phyloP scores from a whole-genome alignment of 1,284 basidiomycete species.

The Nidula niveotomentosa region DNA sequence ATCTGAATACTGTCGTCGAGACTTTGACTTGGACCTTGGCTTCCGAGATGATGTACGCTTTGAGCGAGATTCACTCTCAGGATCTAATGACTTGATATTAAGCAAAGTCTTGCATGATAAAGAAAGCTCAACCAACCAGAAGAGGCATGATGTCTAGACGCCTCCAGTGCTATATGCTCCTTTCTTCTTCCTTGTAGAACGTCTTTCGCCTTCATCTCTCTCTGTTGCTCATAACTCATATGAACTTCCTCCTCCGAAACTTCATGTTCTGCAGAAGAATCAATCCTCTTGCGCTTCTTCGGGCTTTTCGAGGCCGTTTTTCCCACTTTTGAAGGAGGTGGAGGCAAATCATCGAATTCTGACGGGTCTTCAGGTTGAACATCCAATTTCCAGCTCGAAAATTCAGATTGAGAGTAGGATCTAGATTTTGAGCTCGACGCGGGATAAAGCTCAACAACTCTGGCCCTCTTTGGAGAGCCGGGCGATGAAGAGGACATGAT shows the following conservation, averaged over 20 bases:
- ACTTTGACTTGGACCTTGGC: slow-evolving; percentile 11
- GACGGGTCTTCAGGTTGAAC: background rate
- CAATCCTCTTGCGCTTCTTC: slow-evolving; percentile 1
- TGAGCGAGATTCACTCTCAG: too few relatives aligned
- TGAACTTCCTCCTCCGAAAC: background rate
- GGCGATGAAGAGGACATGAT: slow-evolving; percentile 5
- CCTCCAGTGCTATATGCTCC: background rate
- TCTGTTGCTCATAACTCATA: background rate
- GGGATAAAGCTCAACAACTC: too few relatives aligned
- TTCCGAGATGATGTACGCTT: too few relatives aligned
- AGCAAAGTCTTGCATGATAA: too few relatives aligned
- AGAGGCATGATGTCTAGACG: background rate
- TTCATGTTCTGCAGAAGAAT: slow-evolving; percentile 3
- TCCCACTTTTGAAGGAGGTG: slow-evolving; percentile 1
- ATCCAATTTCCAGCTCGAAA: background rate
- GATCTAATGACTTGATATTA: too few relatives aligned
- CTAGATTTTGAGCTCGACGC: too few relatives aligned
- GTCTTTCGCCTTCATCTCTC: background rate
- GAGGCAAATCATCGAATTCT: background rate
- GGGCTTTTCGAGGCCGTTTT: background rate
- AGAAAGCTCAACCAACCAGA: background rate
- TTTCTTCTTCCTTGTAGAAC: background rate
- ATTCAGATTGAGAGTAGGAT: too few relatives aligned
- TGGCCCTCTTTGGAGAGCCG: too few relatives aligned
- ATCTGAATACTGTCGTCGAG: slow-evolving; percentile 8